Evolutionary conservation across 2,329 filamentous ascomycete genomes (phyloP), one percentile per base, ranked within the genome.

Genomic region (Fusarium incarnatum): DNA sequence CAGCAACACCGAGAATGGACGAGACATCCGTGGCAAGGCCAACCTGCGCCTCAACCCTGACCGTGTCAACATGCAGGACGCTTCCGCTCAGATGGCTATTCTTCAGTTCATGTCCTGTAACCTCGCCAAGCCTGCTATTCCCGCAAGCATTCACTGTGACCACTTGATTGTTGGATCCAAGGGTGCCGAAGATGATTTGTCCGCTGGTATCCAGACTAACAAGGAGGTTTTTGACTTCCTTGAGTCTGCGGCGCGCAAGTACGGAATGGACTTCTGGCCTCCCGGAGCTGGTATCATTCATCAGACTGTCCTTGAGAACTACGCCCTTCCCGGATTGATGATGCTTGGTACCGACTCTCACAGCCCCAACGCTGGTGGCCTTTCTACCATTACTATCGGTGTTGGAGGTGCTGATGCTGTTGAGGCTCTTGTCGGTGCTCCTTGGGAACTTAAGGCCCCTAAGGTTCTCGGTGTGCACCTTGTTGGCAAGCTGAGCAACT

Each of bases 101-200:
- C 84, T 99, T 75, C 96, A 99, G 82, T 99, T 99, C 86, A 99
- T 99, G 95, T 93, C 93, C 28, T 99, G 96, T 81, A 93, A 94
- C 58, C 87, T 99, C 56, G 92, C 92, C 28, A 89, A 89, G 64
- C 97, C 96, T 4, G 94, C 94, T 12, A 95, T 99, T 52, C 96
- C 96, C 13, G 95, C 96, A 50, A 98, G 94, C 80, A 98, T 98
- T 74, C 96, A 99, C 84, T 99, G 96, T 82, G 96, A 99, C 83
- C 96, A 99, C 81, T 91, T 99, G 90, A 98, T 99, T 82, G 95
- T 98, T 30, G 96, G 95, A 60, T 91, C 97, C 82, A 92, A 91
- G 78, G 96, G 96, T 63, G 96, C 95, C 37, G 91, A 95, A 75
- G 88, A 89, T 25, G 96, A 99, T 82, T 83, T 99, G 67, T 88